Conservation (phyloP, 371 early-diverging fungal species). For the Nosema bombycis region DNA sequence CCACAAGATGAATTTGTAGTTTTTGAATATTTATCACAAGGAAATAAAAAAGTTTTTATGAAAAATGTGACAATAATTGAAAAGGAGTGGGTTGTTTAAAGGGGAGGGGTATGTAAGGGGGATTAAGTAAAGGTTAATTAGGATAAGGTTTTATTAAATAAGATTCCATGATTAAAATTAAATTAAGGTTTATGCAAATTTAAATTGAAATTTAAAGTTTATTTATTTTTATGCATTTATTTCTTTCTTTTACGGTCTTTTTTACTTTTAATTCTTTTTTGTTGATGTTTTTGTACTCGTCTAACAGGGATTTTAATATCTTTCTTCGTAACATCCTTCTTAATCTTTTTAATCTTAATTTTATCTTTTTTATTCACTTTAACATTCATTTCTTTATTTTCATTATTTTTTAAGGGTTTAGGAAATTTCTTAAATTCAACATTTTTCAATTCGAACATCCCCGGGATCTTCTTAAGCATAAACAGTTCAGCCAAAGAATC, state of each 20-base stretch:
- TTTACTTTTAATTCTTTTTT: neutral
- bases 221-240: neutral
- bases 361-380: neutral
- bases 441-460: slow-evolving; percentile 55
- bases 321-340: neutral
- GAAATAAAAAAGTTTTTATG: slow-evolving; percentile 36
- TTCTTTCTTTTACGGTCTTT: neutral
- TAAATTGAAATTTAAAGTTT: neutral
- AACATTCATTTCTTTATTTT: neutral
- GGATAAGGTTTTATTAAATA: too few relatives aligned
- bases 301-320: too few relatives aligned
- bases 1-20: slow-evolving; percentile 32
- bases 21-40: slow-evolving; percentile 46
- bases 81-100: slow-evolving; percentile 23
- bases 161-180: neutral
- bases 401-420: slow-evolving; percentile 19
- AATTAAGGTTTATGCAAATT: neutral
- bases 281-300: neutral
- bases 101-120: too few relatives aligned
- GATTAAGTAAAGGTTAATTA: too few relatives aligned
- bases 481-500: slow-evolving; percentile 49
- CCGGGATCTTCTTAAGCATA: slow-evolving; percentile 56
- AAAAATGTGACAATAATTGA: slow-evolving; percentile 51
- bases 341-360: neutral
- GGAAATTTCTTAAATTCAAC: slow-evolving; percentile 47